These are phyloP conservation scores for Achlya hypogyna DNA, from an alignment of 352 stramenopile genomes.

Conservation along the genomic window DNA sequence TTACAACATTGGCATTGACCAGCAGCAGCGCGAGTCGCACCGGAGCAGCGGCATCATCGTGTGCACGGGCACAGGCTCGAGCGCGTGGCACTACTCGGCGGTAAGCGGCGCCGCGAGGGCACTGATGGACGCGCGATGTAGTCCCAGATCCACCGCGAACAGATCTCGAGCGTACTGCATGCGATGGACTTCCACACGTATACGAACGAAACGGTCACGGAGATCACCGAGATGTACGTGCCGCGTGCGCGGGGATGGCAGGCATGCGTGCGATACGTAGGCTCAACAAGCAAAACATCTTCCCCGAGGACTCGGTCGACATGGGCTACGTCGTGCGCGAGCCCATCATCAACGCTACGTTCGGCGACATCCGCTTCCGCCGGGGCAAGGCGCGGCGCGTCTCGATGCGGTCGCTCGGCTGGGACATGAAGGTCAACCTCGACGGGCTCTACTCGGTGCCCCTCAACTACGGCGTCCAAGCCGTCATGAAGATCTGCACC, in stretches of 20 bases:
- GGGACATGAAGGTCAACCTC: slow-evolving; percentile 85
- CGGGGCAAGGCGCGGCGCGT: slow-evolving; percentile 74
- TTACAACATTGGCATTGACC: slow-evolving; percentile 84
- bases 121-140: slow-evolving; percentile 17
- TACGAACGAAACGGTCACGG: slow-evolving; percentile 80
- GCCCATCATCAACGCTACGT: slow-evolving; percentile 85
- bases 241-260: neutral
- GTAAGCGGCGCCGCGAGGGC: slow-evolving; percentile 31
- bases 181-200: slow-evolving; percentile 76
- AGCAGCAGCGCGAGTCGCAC: slow-evolving; percentile 81
- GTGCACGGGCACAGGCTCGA: slow-evolving; percentile 80
- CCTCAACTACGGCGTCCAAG: slow-evolving; percentile 82
- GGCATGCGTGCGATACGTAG: slow-evolving; percentile 23
- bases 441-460: slow-evolving; percentile 82
- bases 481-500: slow-evolving; percentile 83
- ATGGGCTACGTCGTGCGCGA: slow-evolving; percentile 83
- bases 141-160: slow-evolving; percentile 80
- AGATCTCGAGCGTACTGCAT: slow-evolving; percentile 72
- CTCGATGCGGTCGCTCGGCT: slow-evolving; percentile 80
- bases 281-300: slow-evolving; percentile 83
- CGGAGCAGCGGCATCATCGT: slow-evolving; percentile 84
- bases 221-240: slow-evolving; percentile 75
- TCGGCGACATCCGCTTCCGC: slow-evolving; percentile 83
- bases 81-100: slow-evolving; percentile 79
- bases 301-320: slow-evolving; percentile 69